Evolutionary conservation across 768 basidiomycete genomes (phyloP), one percentile per base, ranked within the genome.

Genomic region (Pisolithus orientalis): DNA sequence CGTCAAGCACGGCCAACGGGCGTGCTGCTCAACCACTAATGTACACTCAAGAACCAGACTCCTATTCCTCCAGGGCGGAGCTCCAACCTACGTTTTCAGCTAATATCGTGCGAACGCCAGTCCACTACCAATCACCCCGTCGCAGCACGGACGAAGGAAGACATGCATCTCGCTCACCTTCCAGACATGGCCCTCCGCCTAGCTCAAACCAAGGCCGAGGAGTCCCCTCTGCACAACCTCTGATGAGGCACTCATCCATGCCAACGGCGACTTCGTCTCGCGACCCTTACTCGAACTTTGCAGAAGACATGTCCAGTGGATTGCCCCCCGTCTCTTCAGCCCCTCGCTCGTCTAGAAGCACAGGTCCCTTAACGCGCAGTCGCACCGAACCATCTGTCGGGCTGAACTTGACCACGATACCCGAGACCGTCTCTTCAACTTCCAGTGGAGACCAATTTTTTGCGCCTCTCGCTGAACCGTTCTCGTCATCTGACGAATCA

Each of bases 51-150:
- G 63, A 69, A 48, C 67, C 66, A 1, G 76, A 80, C 50, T 71
- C 73, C 3, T 86, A 76, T 58, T 84, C 78, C 0, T 62, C 77
- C 6, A 71, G 70, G 51, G 69, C 63, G 17, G 77, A 80, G 13
- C 77, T 87, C 16, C 78, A 81, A 42, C 73, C 84, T 1, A 87
- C 87, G 1, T 90, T 88, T 59, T 83, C 83, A 2, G 60, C 79
- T n/a, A 79, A 71, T 50, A 83, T 87, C 63, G 72, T 88, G 31
- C 83, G 87, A 45, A 85, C 81, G 3, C 87, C 87, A 1, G 73
- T 75, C 5, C 77, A 87, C 60, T 88, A 87, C 53, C 62, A 64
- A 17, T 54, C 53, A 4, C 4, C 47, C 1, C 67, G 65, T 37
- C 63, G 62, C 13, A 62, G 64, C 25, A 57, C 47, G 2, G 67